Base-by-base conservation (phyloP, 352 stramenopile genomes). In the Pythium dissotocum region DNA sequence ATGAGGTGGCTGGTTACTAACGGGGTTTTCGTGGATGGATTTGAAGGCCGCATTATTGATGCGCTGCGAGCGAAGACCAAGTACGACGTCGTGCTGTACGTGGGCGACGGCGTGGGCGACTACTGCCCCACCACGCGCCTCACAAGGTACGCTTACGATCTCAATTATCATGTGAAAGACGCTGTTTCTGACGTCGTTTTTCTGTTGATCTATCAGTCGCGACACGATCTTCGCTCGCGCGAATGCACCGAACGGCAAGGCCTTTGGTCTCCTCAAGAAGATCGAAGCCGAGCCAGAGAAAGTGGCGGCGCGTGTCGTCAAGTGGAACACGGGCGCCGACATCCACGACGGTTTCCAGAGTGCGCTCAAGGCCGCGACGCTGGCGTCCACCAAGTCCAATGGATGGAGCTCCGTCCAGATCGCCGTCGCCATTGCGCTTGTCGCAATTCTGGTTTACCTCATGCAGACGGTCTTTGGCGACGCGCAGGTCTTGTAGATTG, bases 281-380 rank as follows among this genome's bases (percentile, higher is more conserved):
- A 83, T 87, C 48, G 63, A 82, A 21, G 56, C 63, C 12, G 65
- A 77, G n/a, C 70, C 66, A 48, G 58, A 73, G n/a, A 55, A 68
- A 1, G 63, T 88, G 6, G 44, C 65, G 16, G 81, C 81, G 4
- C 62, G 61, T 0, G 76, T 91, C 0, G 69, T 83, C 26, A 48
- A 69, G 33, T 91, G 83, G 83, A 73, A 56, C 53, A 85, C 78
- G 18, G 81, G 80, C 24, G 64, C 78, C 26, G 79, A 90, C 53
- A 83, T 90, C 51, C 79, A 77, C 57, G 18, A 65, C 6, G 35
- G 63, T 2, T 65, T 70, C 24, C 3, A 65, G n/a, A 36, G 40
- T 12, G 13, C 61, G 26, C 61, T 67, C 51, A 33, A 51, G 42
- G 58, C 58, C 12, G 57, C 57, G 12, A 36, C 2, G n/a, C 8